Evolutionary conservation across 2,329 filamentous ascomycete genomes (phyloP).

Genomic region (Metarhizium album): DNA sequence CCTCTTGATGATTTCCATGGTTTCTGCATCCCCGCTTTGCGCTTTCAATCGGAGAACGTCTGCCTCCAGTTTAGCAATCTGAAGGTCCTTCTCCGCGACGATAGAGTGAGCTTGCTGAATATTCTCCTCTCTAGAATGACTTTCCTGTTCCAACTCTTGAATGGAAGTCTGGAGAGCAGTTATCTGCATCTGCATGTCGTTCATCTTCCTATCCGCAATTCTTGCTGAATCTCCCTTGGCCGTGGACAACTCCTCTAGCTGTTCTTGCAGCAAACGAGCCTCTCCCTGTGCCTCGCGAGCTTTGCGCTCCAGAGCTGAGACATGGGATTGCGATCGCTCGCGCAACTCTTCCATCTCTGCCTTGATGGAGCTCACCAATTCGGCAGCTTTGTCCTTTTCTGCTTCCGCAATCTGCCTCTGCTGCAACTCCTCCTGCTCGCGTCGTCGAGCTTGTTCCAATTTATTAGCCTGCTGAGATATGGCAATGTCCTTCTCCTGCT

Average conservation of each 20-base stretch:
- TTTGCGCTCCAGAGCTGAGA: constrained; percentile 56
- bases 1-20: constrained; percentile 71
- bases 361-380: constrained; percentile 38
- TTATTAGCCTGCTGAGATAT: constrained; percentile 74
- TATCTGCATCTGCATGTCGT: constrained; percentile 43
- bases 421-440: constrained; percentile 79
- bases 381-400: constrained; percentile 37
- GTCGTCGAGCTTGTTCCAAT: constrained; percentile 65
- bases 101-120: constrained; percentile 54
- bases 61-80: constrained; percentile 66
- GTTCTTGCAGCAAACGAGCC: constrained; percentile 64
- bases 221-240: constrained; percentile 61
- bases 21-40: constrained; percentile 77
- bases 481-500: constrained; percentile 77
- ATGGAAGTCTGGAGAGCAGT: constrained; percentile 34
- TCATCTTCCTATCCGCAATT: constrained; percentile 41
- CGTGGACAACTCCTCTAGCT: constrained; percentile 59
- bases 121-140: constrained; percentile 41
- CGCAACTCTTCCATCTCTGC: constrained; percentile 42
- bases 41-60: constrained; percentile 78
- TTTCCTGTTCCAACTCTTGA: constrained; percentile 50
- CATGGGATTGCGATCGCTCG: constrained; percentile 40
- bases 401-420: constrained; percentile 48
- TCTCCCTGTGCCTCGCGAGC: constrained; percentile 64
- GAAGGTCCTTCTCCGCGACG: constrained; percentile 56